A percentile compares a stretch with the other conserved stretches of the same genome.
Evolutionary conservation across 2,329 filamentous ascomycete genomes (phyloP).

Genomic region (Aspergillus viridinutans): DNA sequence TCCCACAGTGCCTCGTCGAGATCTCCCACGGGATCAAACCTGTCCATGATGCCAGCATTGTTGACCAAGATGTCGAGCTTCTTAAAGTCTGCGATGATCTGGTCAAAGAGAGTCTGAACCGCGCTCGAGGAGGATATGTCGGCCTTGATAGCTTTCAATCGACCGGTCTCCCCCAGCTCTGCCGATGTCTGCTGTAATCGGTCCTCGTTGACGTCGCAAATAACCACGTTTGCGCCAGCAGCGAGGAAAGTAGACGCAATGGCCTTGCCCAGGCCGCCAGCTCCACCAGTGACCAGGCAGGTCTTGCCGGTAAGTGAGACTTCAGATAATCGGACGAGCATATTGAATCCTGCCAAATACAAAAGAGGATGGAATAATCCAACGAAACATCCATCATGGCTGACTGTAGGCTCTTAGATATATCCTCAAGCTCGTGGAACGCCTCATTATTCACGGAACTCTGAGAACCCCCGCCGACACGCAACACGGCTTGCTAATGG

Average conservation of each 20-base stretch:
- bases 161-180: conserved; percentile 20
- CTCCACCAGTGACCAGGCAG: conserved; percentile 35
- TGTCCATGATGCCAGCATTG: conserved; percentile 56
- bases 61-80: conserved; percentile 57
- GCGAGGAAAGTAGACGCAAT: conserved; percentile 31
- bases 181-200: conserved; percentile 19
- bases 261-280: conserved; percentile 36
- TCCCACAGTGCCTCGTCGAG: conserved; percentile 49
- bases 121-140: conserved; percentile 37
- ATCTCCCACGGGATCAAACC: conserved; percentile 51
- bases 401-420: neutral
- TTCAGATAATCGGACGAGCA: neutral
- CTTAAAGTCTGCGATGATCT: conserved; percentile 34
- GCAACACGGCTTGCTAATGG: neutral
- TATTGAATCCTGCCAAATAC: neutral
- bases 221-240: conserved; percentile 36
- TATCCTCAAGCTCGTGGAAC: neutral
- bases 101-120: conserved; percentile 35
- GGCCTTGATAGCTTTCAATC: conserved; percentile 26
- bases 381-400: neutral
- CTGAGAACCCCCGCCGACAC: neutral
- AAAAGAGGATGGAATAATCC: neutral
- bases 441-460: neutral
- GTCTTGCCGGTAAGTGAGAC: conserved; percentile 18
- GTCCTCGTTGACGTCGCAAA: conserved; percentile 34